Conservation (phyloP, 495 filamentous ascomycete species). For the Hyaloscypha finlandica region DNA sequence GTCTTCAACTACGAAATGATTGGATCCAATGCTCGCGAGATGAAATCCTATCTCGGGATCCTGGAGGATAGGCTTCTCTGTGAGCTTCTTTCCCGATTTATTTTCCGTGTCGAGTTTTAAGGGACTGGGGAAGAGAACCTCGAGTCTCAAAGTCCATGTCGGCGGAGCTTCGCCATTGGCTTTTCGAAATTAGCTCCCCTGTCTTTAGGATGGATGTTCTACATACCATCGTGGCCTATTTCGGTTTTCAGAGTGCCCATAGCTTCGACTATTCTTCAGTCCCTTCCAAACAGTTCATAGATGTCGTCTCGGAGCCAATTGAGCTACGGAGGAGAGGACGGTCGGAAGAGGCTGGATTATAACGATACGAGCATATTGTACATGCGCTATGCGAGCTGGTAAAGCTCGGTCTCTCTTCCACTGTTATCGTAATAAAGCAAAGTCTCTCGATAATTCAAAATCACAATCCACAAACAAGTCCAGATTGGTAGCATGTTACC, state of each 20-base stretch:
- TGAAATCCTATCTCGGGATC: too few relatives aligned
- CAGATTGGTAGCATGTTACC: slow-evolving; percentile 12
- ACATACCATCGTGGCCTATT: neutral
- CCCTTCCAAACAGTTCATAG: slow-evolving; percentile 5
- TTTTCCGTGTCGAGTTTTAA: slow-evolving; percentile 1
- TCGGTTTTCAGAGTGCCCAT: slow-evolving; percentile 7
- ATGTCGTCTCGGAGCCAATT: slow-evolving; percentile 9
- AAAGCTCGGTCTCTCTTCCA: too few relatives aligned
- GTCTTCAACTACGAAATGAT: too few relatives aligned
- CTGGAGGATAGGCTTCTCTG: too few relatives aligned
- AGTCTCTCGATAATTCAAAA: slow-evolving; percentile 8
- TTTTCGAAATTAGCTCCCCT: neutral
- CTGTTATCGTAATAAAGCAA: too few relatives aligned
- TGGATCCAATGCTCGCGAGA: too few relatives aligned
- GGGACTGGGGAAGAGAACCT: neutral
- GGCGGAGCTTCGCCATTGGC: neutral
- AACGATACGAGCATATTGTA: slow-evolving; percentile 17
- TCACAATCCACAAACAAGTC: slow-evolving; percentile 14
- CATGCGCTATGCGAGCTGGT: neutral
- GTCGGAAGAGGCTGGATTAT: slow-evolving; percentile 6
- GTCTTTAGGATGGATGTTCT: neutral
- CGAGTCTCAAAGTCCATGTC: too few relatives aligned
- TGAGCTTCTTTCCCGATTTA: neutral
- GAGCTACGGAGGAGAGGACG: slow-evolving; percentile 1
- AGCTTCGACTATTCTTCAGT: neutral